Base-by-base conservation (phyloP, 768 basidiomycete species). In the Phanerochaete carnosa region DNA sequence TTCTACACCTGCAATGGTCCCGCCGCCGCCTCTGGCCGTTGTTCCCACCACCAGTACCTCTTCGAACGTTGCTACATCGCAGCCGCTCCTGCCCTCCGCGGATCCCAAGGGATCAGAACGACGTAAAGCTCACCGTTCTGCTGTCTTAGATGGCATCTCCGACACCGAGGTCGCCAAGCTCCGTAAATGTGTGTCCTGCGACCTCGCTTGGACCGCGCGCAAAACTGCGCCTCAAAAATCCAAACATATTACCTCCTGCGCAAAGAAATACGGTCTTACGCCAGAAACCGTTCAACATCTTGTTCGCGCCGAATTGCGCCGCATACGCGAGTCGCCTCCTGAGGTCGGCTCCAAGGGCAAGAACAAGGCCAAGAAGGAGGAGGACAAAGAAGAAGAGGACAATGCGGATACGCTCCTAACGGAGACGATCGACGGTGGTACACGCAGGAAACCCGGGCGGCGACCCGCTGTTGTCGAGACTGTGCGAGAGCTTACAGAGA, bases 161-260 rank as follows among this genome's bases (percentile, higher is more conserved):
- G 79, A 82, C 45, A 58, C 72, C 2, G 76, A 87, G 26, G 68
- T 90, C 4, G 68, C 69, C 1, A 79, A 69, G 26, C 68, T 92
- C 1, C 69, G 74, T 12, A 83, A 76, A 65, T 93, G 91, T 65
- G 76, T 91, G 46, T 78, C 80, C 37, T 93, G 91, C 64, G 82
- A 84, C 25, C 68, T 80, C 15, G 72, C 72, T 1, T 94, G 92
- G 92, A 93, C 89, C 3, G 74, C 83, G 13, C 79, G 81, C 57
- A 94, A 94, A 70, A 81, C 81, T 3, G 74, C 74, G 12, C 63
- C 72, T 19, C 84, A 87, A 66, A 94, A 94, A 70, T 71, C 82
- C 68, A 64, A 77, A 2, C 92, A 94, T 68, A 82, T 94, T 43
- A 78, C 78, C 52, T 74, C 77, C 6, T 94, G 92, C 69, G 83